phyloP scores from a whole-genome alignment of 2,329 filamentous ascomycete genomes.

The Triangularia verruculosa region DNA sequence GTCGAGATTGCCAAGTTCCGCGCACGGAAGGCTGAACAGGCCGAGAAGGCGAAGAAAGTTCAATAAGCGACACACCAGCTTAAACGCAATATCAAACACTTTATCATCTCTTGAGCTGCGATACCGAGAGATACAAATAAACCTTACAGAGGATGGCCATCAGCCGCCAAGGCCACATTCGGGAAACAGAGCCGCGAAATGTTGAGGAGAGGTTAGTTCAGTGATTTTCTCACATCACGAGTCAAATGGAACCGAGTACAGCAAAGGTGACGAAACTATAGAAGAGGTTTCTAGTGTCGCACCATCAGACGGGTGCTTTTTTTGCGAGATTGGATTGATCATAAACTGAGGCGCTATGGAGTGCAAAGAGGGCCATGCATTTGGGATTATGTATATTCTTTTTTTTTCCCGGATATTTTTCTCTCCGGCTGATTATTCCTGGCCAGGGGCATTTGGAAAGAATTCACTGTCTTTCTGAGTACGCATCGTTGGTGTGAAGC shows the following conservation, averaged over 20 bases:
- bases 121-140: not conserved
- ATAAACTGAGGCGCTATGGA: not conserved
- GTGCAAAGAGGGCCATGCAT: not conserved
- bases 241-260: not conserved
- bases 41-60: constrained; percentile 48
- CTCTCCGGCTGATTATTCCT: not conserved
- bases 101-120: not conserved
- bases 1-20: constrained; percentile 75
- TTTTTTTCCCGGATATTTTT: not conserved
- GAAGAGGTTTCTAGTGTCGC: not conserved
- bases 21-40: constrained; percentile 48
- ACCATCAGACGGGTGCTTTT: not conserved
- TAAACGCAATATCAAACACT: not conserved
- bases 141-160: not conserved
- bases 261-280: not conserved
- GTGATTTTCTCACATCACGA: not conserved
- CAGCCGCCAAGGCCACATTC: not conserved
- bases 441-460: not conserved
- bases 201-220: not conserved
- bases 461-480: not conserved
- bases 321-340: not conserved
- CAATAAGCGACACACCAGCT: not conserved
- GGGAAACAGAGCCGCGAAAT: not conserved
- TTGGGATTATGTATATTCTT: not conserved
- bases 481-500: not conserved